phyloP scores from a whole-genome alignment of 805 yeast species.

The Pichia deserticola region DNA sequence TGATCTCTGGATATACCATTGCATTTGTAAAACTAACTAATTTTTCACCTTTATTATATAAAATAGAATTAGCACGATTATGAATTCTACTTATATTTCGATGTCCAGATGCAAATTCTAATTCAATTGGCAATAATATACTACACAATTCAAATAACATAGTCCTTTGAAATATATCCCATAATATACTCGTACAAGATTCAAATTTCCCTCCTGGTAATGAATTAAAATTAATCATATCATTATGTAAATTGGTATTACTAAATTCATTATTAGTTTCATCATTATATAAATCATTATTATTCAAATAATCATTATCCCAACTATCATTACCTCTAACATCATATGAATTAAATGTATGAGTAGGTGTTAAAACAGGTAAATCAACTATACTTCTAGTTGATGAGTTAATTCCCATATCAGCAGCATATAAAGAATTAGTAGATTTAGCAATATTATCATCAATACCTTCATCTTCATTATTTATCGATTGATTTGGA shows the following conservation, averaged over 20 bases:
- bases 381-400: slow-evolving; percentile 6
- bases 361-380: slow-evolving; percentile 10
- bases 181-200: slow-evolving; percentile 9
- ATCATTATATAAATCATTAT: background rate
- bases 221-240: slow-evolving; percentile 5
- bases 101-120: slow-evolving; percentile 12
- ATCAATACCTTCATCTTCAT: background rate
- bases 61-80: slow-evolving; percentile 7
- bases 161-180: slow-evolving; percentile 11
- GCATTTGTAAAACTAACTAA: slow-evolving; percentile 11
- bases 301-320: background rate
- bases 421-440: slow-evolving; percentile 1
- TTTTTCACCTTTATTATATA: slow-evolving; percentile 7
- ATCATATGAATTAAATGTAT: slow-evolving; percentile 1
- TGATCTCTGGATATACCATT: slow-evolving; percentile 10
- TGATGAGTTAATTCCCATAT: background rate
- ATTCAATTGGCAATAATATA: slow-evolving; percentile 11
- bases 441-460: background rate
- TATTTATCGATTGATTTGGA: slow-evolving; percentile 2
- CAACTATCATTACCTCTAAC: background rate
- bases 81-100: slow-evolving; percentile 1
- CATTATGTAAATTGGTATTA: background rate
- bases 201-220: slow-evolving; percentile 13
- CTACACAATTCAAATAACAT: slow-evolving; percentile 8
- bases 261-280: background rate